Percentiles rank a stretch among this genome's conserved stretches.
Evolutionary conservation across 2,329 filamentous ascomycete genomes (phyloP).

Genomic region (Diplodia seriata): DNA sequence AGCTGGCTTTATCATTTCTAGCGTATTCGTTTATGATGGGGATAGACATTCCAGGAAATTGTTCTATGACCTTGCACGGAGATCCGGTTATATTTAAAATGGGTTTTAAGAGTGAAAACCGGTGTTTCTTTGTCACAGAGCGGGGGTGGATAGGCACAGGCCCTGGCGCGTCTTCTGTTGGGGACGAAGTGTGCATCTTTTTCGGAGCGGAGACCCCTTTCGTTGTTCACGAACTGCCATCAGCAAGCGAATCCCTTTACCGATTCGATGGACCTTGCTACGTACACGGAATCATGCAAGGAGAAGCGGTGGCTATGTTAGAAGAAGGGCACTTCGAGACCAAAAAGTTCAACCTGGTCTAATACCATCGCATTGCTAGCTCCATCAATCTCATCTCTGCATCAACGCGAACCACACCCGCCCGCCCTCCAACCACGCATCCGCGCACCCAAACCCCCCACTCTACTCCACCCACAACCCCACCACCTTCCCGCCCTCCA

Average conservation of each 20-base stretch:
- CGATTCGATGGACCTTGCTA: neutral
- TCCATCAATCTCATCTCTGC: too few relatives aligned
- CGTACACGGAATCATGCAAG: constrained; percentile 9
- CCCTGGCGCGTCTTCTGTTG: neutral
- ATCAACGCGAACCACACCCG: too few relatives aligned
- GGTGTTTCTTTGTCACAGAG: neutral
- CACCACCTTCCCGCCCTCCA: constrained; percentile 39
- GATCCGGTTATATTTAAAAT: too few relatives aligned
- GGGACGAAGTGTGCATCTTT: neutral
- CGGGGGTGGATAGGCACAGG: neutral
- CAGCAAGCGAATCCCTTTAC: neutral
- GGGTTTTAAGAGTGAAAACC: neutral
- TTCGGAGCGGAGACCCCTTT: neutral
- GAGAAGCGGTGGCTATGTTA: neutral
- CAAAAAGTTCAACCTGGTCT: constrained; percentile 10
- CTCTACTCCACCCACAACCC: neutral
- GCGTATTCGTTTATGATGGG: neutral
- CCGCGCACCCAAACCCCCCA: too few relatives aligned
- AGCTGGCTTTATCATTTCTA: neutral
- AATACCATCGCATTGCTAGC: too few relatives aligned
- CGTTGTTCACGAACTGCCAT: neutral
- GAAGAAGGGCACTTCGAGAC: neutral
- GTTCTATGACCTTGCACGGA: neutral
- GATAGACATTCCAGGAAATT: neutral
- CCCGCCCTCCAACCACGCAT: too few relatives aligned